Percentiles rank a stretch among this genome's conserved stretches.
phyloP scores from a whole-genome alignment of 2,329 filamentous ascomycete genomes.

The Pseudogymnoascus sp. region DNA sequence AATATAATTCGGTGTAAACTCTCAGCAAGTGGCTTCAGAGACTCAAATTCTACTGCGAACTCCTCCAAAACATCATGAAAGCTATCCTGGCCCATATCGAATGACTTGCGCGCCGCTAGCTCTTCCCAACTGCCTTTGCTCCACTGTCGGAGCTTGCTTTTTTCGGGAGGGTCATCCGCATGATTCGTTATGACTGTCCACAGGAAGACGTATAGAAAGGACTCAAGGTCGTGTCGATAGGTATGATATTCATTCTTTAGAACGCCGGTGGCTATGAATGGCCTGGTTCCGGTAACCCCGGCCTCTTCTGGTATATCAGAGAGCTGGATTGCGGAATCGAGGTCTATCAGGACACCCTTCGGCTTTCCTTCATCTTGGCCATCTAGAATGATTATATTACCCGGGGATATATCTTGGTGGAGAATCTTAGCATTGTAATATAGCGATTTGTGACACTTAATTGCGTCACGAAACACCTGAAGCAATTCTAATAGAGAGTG shows the following conservation, averaged over 20 bases:
- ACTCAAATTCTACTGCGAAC: constrained; percentile 17
- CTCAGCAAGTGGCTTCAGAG: constrained; percentile 18
- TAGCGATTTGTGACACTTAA: neutral
- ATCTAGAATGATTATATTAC: constrained; percentile 16
- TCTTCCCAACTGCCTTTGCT: constrained; percentile 17
- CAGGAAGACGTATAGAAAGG: constrained; percentile 23
- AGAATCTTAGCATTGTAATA: neutral
- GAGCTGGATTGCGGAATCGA: constrained; percentile 20
- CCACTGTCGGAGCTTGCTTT: constrained; percentile 20
- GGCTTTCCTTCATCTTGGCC: constrained; percentile 15
- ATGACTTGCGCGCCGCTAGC: constrained; percentile 17
- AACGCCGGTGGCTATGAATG: constrained; percentile 24
- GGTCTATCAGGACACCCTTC: constrained; percentile 22
- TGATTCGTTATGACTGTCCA: constrained; percentile 22
- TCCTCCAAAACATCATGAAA: constrained; percentile 20
- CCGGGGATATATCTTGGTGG: neutral
- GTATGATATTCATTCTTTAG: constrained; percentile 18
- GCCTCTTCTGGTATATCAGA: neutral
- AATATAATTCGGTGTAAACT: constrained; percentile 18
- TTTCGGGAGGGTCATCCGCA: constrained; percentile 14
- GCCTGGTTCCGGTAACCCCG: constrained; percentile 17
- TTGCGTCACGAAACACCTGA: neutral
- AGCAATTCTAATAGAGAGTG: neutral
- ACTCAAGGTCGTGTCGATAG: constrained; percentile 24
- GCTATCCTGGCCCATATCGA: constrained; percentile 16